Percentiles rank a stretch among this genome's conserved stretches.
phyloP scores from a whole-genome alignment of 2,329 filamentous ascomycete genomes.

The Pseudogymnoascus sp. region DNA sequence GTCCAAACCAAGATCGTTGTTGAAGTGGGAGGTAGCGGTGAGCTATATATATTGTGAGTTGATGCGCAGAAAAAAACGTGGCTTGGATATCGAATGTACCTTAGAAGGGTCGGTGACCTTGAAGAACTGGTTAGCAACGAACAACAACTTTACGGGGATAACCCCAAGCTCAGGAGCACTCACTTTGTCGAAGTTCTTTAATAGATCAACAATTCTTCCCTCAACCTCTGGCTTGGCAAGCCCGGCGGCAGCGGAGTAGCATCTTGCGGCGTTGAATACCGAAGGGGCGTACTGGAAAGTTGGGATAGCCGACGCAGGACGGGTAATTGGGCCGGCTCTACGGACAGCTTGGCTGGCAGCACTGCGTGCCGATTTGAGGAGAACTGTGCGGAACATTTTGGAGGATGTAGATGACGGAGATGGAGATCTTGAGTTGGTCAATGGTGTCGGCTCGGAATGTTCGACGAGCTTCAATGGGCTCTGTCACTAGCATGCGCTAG shows the following conservation, averaged over 20 bases:
- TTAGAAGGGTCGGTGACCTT: conserved; percentile 61
- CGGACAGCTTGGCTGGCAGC: conserved; percentile 41
- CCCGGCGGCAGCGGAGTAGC: conserved; percentile 75
- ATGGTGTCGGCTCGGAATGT: conserved; percentile 7
- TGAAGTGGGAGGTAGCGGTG: conserved; percentile 75
- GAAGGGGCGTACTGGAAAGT: conserved; percentile 54
- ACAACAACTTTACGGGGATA: not conserved
- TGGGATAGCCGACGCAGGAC: conserved; percentile 53
- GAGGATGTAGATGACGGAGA: conserved; percentile 18
- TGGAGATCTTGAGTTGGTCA: conserved; percentile 7
- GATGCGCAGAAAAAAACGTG: conserved; percentile 15
- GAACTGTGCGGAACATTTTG: conserved; percentile 82
- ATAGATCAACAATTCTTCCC: conserved; percentile 81
- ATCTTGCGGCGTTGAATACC: conserved; percentile 62
- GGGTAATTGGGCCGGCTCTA: conserved; percentile 45
- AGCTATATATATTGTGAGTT: conserved; percentile 49
- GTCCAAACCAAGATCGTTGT: conserved; percentile 94
- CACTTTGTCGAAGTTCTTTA: conserved; percentile 98
- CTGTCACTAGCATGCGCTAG: conserved; percentile 6
- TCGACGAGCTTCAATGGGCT: conserved; percentile 8
- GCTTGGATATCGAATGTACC: conserved; percentile 34
- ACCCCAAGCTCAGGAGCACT: conserved; percentile 23
- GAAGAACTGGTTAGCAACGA: conserved; percentile 17
- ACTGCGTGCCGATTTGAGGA: conserved; percentile 65
- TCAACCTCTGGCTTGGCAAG: conserved; percentile 79